phyloP scores from a whole-genome alignment of 2,329 filamentous ascomycete species.

The Penicillium sp. region DNA sequence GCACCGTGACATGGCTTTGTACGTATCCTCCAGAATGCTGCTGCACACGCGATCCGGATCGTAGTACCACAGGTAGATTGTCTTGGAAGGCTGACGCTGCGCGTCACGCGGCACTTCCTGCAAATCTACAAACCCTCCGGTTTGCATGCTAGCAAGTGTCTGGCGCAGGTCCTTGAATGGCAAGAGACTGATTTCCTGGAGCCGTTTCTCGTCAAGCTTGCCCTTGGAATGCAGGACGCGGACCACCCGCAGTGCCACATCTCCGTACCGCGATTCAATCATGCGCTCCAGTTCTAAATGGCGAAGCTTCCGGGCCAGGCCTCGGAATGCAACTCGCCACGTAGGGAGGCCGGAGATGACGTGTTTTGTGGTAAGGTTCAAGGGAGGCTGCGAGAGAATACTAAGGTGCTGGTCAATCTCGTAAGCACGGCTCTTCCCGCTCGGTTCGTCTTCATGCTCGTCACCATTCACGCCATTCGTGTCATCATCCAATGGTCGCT shows the following conservation, averaged over 20 bases:
- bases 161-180: conserved; percentile 80
- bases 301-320: conserved; percentile 66
- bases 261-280: conserved; percentile 73
- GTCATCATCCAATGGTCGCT: conserved; percentile 27
- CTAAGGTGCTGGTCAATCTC: conserved; percentile 42
- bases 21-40: conserved; percentile 73
- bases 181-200: conserved; percentile 77
- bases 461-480: conserved; percentile 36
- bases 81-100: conserved; percentile 74
- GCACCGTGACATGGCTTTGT: conserved; percentile 84
- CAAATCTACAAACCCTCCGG: conserved; percentile 80
- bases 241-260: conserved; percentile 74
- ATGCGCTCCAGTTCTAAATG: conserved; percentile 78
- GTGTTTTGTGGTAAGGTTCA: conserved; percentile 37
- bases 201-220: conserved; percentile 89
- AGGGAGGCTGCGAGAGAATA: conserved; percentile 50
- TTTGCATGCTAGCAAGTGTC: conserved; percentile 80
- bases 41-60: conserved; percentile 70
- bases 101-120: conserved; percentile 93
- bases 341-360: conserved; percentile 57
- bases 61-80: conserved; percentile 89
- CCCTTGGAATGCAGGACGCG: conserved; percentile 82
- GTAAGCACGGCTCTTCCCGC: conserved; percentile 28
- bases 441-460: conserved; percentile 47
- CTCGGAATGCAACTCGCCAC: conserved; percentile 82